phyloP scores from a whole-genome alignment of 192 early-diverging fungal genomes.

The Coemansia sp. region DNA sequence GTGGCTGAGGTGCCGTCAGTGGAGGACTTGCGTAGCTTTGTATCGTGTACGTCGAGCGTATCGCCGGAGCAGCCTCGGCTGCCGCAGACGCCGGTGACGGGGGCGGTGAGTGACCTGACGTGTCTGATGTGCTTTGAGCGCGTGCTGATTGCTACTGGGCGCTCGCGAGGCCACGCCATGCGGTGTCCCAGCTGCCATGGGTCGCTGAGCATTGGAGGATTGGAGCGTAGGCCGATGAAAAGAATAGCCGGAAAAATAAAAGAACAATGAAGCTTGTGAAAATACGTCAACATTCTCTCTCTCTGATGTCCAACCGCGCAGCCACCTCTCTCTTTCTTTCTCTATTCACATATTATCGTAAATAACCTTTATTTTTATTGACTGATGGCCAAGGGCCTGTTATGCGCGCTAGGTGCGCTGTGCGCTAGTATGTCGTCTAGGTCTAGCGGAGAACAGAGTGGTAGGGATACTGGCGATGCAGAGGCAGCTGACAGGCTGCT shows the following conservation, averaged over 20 bases:
- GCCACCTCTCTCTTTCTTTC: background rate
- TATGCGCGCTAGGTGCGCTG: conserved; percentile 16
- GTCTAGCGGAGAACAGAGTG: background rate
- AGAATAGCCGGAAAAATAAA: background rate
- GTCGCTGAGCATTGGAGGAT: background rate
- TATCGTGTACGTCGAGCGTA: background rate
- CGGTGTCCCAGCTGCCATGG: conserved; percentile 27
- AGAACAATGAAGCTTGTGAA: background rate
- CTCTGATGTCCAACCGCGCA: background rate
- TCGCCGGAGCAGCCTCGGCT: background rate
- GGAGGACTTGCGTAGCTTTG: background rate
- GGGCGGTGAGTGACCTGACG: background rate
- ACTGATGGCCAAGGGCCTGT: conserved; percentile 8
- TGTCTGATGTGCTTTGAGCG: conserved; percentile 47
- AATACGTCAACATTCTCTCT: no score
- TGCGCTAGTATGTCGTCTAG: background rate
- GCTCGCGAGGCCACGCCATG: conserved; percentile 14
- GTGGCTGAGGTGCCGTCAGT: background rate
- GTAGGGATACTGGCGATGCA: background rate
- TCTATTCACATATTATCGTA: background rate
- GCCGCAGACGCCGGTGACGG: background rate
- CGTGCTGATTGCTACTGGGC: conserved; percentile 6
- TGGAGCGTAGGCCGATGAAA: no score
- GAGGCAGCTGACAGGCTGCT: background rate
- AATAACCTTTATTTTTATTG: background rate